These are phyloP conservation scores for Fusarium sp. DNA, from an alignment of 2,329 filamentous ascomycete species.

Conservation along the genomic window DNA sequence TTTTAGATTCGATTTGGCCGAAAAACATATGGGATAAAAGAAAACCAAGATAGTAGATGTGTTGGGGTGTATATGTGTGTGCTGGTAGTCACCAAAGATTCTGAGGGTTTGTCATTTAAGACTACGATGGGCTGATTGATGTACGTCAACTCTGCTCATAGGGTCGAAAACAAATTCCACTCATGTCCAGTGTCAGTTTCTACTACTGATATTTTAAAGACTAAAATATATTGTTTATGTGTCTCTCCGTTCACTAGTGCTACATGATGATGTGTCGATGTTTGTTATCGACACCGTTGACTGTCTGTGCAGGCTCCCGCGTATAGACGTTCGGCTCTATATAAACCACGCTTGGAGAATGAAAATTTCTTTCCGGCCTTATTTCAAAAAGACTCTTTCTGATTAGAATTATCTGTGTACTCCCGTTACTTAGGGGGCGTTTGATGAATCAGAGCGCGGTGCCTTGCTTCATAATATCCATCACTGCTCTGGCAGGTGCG, in stretches of 20 bases:
- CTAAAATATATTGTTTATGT: slow-evolving; percentile 7
- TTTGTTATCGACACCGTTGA: background rate
- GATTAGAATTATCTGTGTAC: background rate
- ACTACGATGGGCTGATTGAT: background rate
- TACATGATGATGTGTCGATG: background rate
- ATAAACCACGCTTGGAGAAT: background rate
- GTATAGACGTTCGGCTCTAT: background rate
- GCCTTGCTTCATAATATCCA: background rate
- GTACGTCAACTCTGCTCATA: too few relatives aligned
- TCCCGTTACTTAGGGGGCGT: background rate
- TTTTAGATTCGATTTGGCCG: background rate
- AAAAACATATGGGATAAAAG: slow-evolving; percentile 1
- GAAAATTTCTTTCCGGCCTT: background rate
- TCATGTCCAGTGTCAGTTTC: slow-evolving; percentile 15
- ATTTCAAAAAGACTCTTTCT: background rate
- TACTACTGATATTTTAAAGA: slow-evolving; percentile 18
- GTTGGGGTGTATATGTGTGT: background rate
- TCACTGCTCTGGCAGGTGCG: slow-evolving; percentile 12
- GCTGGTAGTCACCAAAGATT: slow-evolving; percentile 18
- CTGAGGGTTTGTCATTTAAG: slow-evolving; percentile 32
- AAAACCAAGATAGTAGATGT: slow-evolving; percentile 16
- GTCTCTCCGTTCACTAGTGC: background rate
- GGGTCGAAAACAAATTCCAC: slow-evolving; percentile 24
- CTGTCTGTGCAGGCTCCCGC: background rate
- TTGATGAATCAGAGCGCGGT: background rate